Conservation (phyloP, 2,329 filamentous ascomycete genomes). For the Diplodia seriata region DNA sequence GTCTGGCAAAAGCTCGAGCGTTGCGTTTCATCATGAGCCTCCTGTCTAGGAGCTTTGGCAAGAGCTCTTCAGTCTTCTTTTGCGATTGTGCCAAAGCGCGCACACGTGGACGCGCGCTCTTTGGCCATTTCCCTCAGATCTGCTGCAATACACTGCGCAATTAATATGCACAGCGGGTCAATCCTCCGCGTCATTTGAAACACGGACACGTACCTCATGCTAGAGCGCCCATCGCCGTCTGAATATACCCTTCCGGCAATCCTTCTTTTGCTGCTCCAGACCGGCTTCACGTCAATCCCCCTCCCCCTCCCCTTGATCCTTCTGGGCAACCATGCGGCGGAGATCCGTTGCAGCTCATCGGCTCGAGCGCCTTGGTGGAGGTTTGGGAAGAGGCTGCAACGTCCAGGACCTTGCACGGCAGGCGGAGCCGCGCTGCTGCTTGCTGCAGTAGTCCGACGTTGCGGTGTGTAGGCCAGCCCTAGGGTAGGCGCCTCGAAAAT, state of each 20-base stretch:
- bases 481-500: constrained; percentile 11
- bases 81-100: not conserved
- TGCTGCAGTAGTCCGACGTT: constrained; percentile 11
- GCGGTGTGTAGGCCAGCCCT: constrained; percentile 20
- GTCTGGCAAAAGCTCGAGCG: constrained; percentile 19
- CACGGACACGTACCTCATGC: constrained; percentile 22
- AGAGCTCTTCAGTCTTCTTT: not conserved
- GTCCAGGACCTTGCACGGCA: constrained; percentile 4
- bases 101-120: constrained; percentile 5
- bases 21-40: constrained; percentile 25
- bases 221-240: not conserved
- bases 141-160: constrained; percentile 24
- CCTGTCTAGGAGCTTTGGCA: constrained; percentile 23
- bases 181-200: constrained; percentile 29
- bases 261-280: constrained; percentile 24
- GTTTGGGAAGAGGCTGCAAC: not conserved
- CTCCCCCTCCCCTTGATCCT: not conserved
- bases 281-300: constrained; percentile 6
- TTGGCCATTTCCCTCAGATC: constrained; percentile 12
- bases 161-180: constrained; percentile 28
- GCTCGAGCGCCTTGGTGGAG: not conserved
- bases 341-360: not conserved
- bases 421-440: constrained; percentile 15
- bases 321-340: not conserved
- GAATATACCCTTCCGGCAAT: constrained; percentile 18